Evolutionary conservation across 176 grass and related monocot genomes (phyloP).

Genomic region (Echinochloa phyllopogon): DNA sequence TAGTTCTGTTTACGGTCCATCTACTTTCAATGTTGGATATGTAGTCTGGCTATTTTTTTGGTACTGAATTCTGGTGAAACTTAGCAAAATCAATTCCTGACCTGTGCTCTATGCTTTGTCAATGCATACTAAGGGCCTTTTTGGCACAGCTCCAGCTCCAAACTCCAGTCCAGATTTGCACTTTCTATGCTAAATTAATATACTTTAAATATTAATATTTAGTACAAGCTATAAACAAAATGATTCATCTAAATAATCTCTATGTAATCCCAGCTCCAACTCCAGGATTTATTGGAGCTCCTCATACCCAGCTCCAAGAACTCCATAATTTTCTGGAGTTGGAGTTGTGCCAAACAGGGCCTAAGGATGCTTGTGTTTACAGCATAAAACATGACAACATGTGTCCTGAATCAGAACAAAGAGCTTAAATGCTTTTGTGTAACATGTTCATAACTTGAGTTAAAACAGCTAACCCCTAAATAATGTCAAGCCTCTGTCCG

Average conservation of each 20-base stretch:
- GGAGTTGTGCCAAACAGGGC: too few relatives aligned
- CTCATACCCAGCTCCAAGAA: too few relatives aligned
- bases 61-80: neutral
- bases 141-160: too few relatives aligned
- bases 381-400: conserved; percentile 32
- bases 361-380: conserved; percentile 15
- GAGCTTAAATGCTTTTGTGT: neutral
- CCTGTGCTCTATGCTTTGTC: neutral
- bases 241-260: too few relatives aligned
- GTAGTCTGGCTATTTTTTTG: too few relatives aligned
- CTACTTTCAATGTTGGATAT: neutral
- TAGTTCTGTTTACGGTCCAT: neutral
- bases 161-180: too few relatives aligned
- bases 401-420: neutral
- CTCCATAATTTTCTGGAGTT: too few relatives aligned
- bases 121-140: conserved; percentile 12
- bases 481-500: conserved; percentile 8
- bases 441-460: conserved; percentile 9
- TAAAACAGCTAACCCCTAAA: conserved; percentile 12
- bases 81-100: neutral
- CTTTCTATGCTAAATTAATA: too few relatives aligned
- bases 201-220: too few relatives aligned
- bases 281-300: too few relatives aligned
- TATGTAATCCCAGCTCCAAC: too few relatives aligned
- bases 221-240: too few relatives aligned